Base-by-base conservation (phyloP, 2,329 filamentous ascomycete genomes). In the Aspergillus sp. region DNA sequence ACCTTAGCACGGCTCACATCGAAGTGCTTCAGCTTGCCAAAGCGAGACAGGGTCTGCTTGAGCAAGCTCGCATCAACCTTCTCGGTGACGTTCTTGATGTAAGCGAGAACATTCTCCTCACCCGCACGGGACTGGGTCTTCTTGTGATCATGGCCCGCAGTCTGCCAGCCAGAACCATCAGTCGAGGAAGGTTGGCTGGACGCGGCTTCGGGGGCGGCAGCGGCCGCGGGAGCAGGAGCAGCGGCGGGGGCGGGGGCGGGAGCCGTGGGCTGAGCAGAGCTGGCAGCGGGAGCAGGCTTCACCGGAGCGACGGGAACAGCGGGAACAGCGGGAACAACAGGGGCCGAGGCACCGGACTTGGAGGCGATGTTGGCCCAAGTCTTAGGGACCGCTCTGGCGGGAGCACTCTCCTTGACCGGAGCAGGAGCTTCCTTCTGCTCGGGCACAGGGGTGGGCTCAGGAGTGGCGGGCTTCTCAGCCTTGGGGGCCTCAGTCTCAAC, bases 81-180 rank as follows among this genome's bases (percentile, higher is more conserved):
- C 36, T 96, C 92, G 53, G 89, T 94, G 53, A 98, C 94, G 70
- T 94, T 96, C 83, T 97, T 97, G 78, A 99, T 92, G 78, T 97
- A 98, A 19, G 90, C 95, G 68, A 92, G 86, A 57, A 89, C 89
- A 63, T 87, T 87, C 64, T 91, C 90, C 71, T 93, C 90, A 50
- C 80, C 74, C 25, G 82, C 76, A 54, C 91, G 87, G 70, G 88
- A 89, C 75, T 95, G 91, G 74, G 91, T 89, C 83, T 95, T 95
- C 69, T 89, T 89, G 77, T 96, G 90, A 58, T 87, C 85, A 60
- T 80, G 78, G 59, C 89, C 89, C 58, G 91, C 94, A 52, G 91
- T 94, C 78, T 97, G 94, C 95, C 95, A 99, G 72, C 91, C 91
- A 61, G 84, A 79, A 61, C 81, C 81, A 56, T 87, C 85, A 58